Evolutionary conservation across 768 basidiomycete genomes (phyloP).

Genomic region (Phaffia tasmanica): DNA sequence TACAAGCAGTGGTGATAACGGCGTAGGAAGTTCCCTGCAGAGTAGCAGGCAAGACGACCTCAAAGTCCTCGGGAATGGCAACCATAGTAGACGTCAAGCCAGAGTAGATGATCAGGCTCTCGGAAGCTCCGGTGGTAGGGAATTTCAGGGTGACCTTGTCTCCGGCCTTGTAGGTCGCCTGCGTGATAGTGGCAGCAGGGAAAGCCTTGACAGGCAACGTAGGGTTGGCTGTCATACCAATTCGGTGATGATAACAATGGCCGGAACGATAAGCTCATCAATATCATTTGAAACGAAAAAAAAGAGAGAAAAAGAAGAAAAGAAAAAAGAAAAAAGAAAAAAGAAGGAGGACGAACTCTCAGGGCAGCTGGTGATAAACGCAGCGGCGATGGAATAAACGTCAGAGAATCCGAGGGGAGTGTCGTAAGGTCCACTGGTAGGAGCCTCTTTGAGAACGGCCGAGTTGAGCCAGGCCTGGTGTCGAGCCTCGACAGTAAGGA

Average conservation of each 20-base stretch:
- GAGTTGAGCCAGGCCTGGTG: constrained; percentile 56
- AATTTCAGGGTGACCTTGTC: constrained; percentile 33
- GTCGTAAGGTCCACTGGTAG: constrained; percentile 55
- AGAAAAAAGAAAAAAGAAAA: too few relatives aligned
- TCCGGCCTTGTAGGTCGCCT: constrained; percentile 34
- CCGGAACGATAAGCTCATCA: too few relatives aligned
- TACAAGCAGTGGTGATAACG: constrained; percentile 38
- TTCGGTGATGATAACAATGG: too few relatives aligned
- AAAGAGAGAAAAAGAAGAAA: too few relatives aligned
- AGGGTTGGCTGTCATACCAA: constrained; percentile 3
- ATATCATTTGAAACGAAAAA: too few relatives aligned
- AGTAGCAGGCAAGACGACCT: constrained; percentile 31
- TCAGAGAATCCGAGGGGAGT: constrained; percentile 42
- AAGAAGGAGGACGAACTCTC: constrained; percentile 8
- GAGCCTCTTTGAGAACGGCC: constrained; percentile 43
- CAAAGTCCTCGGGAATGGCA: constrained; percentile 21
- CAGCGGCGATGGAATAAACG: constrained; percentile 44
- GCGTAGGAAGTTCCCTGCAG: constrained; percentile 47
- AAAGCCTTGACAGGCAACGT: constrained; percentile 20
- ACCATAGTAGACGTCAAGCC: neutral
- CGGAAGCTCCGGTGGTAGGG: constrained; percentile 23
- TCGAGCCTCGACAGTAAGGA: constrained; percentile 53
- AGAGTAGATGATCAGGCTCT: constrained; percentile 27
- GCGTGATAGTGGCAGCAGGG: constrained; percentile 31
- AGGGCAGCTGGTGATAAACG: constrained; percentile 48